Evolutionary conservation across 768 basidiomycete genomes (phyloP).

Genomic region (Naganishia randhawae): DNA sequence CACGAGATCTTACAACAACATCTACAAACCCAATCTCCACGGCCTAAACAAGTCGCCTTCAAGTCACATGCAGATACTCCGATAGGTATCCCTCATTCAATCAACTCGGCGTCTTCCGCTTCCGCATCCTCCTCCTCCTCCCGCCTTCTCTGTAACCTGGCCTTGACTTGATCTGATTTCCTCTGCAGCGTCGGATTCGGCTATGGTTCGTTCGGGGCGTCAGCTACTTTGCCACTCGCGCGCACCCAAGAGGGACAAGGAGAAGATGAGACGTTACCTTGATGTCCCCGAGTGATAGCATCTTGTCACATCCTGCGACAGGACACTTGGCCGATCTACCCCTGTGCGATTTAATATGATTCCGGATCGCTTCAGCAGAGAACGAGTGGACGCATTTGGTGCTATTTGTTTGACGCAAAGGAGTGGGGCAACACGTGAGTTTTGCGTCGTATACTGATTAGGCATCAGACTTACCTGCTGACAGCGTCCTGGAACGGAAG

Average conservation of each 20-base stretch:
- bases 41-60: background rate
- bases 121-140: slow-evolving; percentile 32
- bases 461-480: slow-evolving; percentile 64
- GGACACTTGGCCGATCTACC: slow-evolving; percentile 42
- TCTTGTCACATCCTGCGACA: slow-evolving; percentile 42
- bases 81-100: slow-evolving; percentile 2
- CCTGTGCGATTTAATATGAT: slow-evolving; percentile 55
- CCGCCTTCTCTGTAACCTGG: slow-evolving; percentile 21
- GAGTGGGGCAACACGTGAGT: background rate
- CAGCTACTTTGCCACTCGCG: too few relatives aligned
- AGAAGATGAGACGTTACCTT: slow-evolving; percentile 36
- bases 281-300: slow-evolving; percentile 36
- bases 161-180: slow-evolving; percentile 30
- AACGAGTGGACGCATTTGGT: slow-evolving; percentile 75
- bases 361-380: slow-evolving; percentile 66
- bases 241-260: background rate
- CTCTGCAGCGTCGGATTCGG: slow-evolving; percentile 32
- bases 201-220: background rate
- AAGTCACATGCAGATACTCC: too few relatives aligned
- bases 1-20: too few relatives aligned
- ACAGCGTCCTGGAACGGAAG: slow-evolving; percentile 66
- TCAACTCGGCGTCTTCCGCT: slow-evolving; percentile 30
- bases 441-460: background rate
- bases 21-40: too few relatives aligned
- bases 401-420: slow-evolving; percentile 51